Evolutionary conservation across 768 basidiomycete genomes (phyloP), one percentile per base, ranked within the genome.

Genomic region (Chalciporus chontae): DNA sequence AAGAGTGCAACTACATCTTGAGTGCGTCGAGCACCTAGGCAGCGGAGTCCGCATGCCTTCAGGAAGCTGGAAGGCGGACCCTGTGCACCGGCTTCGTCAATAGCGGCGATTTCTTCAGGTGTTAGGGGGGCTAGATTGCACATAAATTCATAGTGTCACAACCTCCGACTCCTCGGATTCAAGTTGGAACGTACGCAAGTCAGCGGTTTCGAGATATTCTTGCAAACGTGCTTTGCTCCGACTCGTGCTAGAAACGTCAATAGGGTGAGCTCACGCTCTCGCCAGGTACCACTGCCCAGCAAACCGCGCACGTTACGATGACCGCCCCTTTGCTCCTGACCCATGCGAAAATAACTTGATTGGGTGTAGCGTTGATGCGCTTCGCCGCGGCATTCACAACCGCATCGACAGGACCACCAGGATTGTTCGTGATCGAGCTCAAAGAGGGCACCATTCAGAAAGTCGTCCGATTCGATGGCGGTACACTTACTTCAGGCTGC

Each of bases 341-440:
- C 87, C 88, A 90, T 1, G 77, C 68, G 44, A 90, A 77, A 19
- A 90, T 68, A 31, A 87, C 80, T 57, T 90, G 88, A 2, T 77
- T 78, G 0, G 81, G 73, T 3, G 77, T 77, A n/a, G 77, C 78
- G 7, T 77, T 74, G 6, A 82, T 66, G 11, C 79, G 71, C 34
- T 71, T 66, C 0, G 84, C 84, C 13, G 79, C 77, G 15, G 72
- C 72, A 13, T 71, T 57, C 8, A 90, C 65, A 2, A 78, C 73
- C 7, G 64, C 65, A 60, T 87, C 85, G 1, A 90, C 78, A 0
- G 85, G 79, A 0, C 87, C 87, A 8, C 79, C 82, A 5, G 83
- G 80, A 45, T 69, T 73, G 18, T 56, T 69, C 4, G 83, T 85
- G 38, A 88, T 76, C 0, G 85, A 79, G 8, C 83, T 80, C 41